These are phyloP conservation scores for Candida oleophila DNA, from an alignment of 805 yeast genomes.

Conservation along the genomic window DNA sequence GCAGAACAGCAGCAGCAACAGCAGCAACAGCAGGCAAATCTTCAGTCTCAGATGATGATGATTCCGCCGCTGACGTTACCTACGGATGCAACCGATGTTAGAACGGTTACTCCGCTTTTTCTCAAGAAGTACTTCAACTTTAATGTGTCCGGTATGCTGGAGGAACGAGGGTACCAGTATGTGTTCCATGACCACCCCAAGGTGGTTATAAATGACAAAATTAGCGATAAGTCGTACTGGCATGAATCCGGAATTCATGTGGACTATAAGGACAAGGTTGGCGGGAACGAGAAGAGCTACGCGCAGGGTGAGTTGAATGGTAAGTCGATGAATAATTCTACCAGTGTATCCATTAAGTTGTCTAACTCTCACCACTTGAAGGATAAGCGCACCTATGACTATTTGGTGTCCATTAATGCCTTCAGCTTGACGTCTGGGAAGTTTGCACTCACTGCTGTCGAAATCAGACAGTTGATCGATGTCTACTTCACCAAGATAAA, in stretches of 20 bases:
- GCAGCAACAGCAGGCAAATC: neutral
- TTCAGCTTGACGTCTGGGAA: conserved; percentile 27
- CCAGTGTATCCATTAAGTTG: neutral
- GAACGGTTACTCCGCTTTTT: conserved; percentile 16
- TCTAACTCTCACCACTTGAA: conserved; percentile 11
- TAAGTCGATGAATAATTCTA: neutral
- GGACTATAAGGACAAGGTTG: conserved; percentile 8
- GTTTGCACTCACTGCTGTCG: conserved; percentile 18
- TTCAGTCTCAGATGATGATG: neutral
- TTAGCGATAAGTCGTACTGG: conserved; percentile 20
- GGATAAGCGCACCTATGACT: conserved; percentile 13
- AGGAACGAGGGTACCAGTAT: conserved; percentile 20
- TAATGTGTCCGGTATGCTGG: conserved; percentile 20
- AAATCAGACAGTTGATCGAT: conserved; percentile 20
- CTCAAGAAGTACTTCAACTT: conserved; percentile 23
- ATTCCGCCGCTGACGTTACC: neutral
- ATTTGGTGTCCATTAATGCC: conserved; percentile 25
- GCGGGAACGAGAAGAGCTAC: conserved; percentile 5
- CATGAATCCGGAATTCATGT: conserved; percentile 26
- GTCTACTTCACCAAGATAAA: conserved; percentile 32
- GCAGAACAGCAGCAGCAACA: neutral
- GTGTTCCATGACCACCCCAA: conserved; percentile 25
- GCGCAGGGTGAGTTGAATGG: neutral
- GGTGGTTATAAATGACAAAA: conserved; percentile 19
- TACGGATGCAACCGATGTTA: neutral